Evolutionary conservation across 2,329 filamentous ascomycete species (phyloP).

Genomic region (Elsinoe arachidis): DNA sequence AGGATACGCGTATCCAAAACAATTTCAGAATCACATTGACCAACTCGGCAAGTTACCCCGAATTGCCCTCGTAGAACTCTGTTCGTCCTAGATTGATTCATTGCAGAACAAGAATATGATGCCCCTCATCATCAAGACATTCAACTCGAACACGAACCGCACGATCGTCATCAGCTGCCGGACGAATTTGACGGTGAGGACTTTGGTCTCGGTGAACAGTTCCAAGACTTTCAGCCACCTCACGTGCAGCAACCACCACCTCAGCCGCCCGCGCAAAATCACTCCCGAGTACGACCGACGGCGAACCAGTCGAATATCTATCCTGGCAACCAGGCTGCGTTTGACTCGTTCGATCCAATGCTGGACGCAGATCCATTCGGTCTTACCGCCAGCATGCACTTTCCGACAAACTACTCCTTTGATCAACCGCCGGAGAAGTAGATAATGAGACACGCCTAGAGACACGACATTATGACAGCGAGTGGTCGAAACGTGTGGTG

Average conservation of each 20-base stretch:
- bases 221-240: constrained; percentile 1
- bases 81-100: constrained; percentile 60
- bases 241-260: constrained; percentile 1
- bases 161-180: neutral
- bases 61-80: constrained; percentile 47
- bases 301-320: neutral
- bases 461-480: constrained; percentile 1
- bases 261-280: neutral
- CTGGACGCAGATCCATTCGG: constrained; percentile 91
- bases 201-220: constrained; percentile 1
- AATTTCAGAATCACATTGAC: constrained; percentile 89
- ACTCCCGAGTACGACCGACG: neutral
- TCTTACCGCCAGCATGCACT: constrained; percentile 88
- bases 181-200: neutral
- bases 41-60: constrained; percentile 77
- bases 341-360: constrained; percentile 73
- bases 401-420: constrained; percentile 75
- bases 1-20: constrained; percentile 64
- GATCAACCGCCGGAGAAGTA: constrained; percentile 25
- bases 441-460: neutral
- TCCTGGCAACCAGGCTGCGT: constrained; percentile 19
- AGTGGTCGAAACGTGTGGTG: neutral
- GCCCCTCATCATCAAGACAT: constrained; percentile 53
- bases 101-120: constrained; percentile 95
- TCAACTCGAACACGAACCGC: neutral